phyloP scores from a whole-genome alignment of 306 rosid species.

The Sesbania bispinosa region DNA sequence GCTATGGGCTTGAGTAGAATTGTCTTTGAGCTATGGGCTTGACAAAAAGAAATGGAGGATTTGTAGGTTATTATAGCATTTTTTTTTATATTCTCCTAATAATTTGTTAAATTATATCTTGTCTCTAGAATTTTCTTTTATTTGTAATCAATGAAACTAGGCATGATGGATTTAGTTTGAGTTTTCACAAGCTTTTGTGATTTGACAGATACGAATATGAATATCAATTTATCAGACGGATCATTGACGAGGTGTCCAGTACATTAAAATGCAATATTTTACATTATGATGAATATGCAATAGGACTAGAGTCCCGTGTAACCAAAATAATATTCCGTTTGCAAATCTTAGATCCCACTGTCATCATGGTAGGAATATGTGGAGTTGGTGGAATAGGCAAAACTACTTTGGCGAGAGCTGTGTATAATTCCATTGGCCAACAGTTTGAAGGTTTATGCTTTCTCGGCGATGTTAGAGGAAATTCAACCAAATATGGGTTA shows the following conservation, averaged over 20 bases:
- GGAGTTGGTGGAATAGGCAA: too few species aligned
- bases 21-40: too few species aligned
- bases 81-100: too few species aligned
- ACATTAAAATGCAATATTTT: not conserved
- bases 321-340: not conserved
- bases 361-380: constrained; percentile 1
- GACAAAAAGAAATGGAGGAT: too few species aligned
- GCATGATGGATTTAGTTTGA: not conserved
- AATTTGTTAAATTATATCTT: too few species aligned
- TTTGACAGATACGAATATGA: constrained; percentile 5
- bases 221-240: not conserved
- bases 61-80: too few species aligned
- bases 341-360: not conserved
- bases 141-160: not conserved
- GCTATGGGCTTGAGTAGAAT: too few species aligned
- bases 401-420: not conserved
- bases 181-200: not conserved
- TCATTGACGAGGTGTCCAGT: not conserved
- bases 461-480: not conserved
- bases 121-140: not conserved
- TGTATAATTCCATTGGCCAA: not conserved
- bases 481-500: too few species aligned
- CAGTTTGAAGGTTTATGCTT: constrained; percentile 18
- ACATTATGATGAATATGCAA: not conserved
- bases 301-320: not conserved